Conservation (phyloP, 305 asterid species). For the Rubia occidens region DNA sequence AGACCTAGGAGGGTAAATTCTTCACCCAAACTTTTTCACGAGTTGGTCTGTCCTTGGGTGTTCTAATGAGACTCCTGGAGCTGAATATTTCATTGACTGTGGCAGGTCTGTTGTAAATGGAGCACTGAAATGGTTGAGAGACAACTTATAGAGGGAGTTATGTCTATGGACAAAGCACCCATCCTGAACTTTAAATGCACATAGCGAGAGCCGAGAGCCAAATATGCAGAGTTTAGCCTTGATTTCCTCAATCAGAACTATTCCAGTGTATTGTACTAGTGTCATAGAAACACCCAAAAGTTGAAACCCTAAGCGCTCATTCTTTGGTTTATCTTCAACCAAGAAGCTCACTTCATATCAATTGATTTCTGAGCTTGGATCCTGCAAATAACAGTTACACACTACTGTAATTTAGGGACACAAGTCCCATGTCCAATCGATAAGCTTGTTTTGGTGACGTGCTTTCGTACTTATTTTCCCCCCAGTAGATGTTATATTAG, state of each 20-base stretch:
- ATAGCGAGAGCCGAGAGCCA: not conserved
- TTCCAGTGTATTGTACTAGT: not conserved
- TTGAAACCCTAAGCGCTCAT: constrained; percentile 5
- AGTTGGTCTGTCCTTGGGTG: not conserved
- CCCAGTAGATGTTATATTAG: too few relatives aligned
- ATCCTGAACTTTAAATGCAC: not conserved
- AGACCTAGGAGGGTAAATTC: constrained; percentile 75
- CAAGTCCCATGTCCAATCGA: not conserved
- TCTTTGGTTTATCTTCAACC: constrained; percentile 9
- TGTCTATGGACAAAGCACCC: not conserved
- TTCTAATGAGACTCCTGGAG: not conserved
- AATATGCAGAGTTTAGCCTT: constrained; percentile 3
- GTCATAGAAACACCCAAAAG: not conserved
- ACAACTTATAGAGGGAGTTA: constrained; percentile 41
- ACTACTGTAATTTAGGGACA: not conserved
- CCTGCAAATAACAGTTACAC: constrained; percentile 1
- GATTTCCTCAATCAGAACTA: not conserved
- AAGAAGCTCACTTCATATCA: not conserved
- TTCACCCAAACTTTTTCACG: not conserved
- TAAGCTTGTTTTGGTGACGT: too few relatives aligned
- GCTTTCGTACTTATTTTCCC: too few relatives aligned
- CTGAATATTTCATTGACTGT: not conserved
- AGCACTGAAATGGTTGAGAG: constrained; percentile 79
- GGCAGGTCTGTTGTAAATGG: constrained; percentile 76
- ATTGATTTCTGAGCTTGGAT: not conserved